Evolutionary conservation across 306 rosid genomes (phyloP).

Genomic region (Medicago ruthenica): DNA sequence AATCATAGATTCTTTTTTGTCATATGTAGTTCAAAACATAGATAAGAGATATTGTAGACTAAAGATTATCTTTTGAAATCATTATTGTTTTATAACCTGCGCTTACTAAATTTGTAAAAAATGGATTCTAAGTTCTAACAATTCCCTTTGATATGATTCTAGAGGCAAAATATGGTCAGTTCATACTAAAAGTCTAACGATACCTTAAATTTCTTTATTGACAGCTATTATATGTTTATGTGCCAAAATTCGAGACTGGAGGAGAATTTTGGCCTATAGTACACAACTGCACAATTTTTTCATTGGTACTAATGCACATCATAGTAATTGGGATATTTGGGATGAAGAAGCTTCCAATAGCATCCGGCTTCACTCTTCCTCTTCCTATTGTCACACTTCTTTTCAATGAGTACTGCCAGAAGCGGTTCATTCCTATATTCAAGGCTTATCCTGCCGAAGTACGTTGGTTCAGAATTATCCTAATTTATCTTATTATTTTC

Average conservation of each 20-base stretch:
- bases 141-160: too few relatives aligned
- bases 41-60: too few relatives aligned
- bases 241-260: slow-evolving; percentile 64
- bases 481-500: too few relatives aligned
- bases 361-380: slow-evolving; percentile 62
- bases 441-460: slow-evolving; percentile 69
- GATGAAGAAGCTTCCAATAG: slow-evolving; percentile 69
- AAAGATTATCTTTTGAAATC: too few relatives aligned
- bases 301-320: slow-evolving; percentile 79
- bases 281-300: slow-evolving; percentile 69
- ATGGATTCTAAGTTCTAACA: too few relatives aligned
- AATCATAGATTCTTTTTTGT: too few relatives aligned
- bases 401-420: slow-evolving; percentile 73
- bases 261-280: slow-evolving; percentile 83
- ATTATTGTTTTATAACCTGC: too few relatives aligned
- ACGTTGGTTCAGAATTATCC: slow-evolving; percentile 33
- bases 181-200: slow-evolving; percentile 21
- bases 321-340: slow-evolving; percentile 86
- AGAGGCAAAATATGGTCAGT: neutral
- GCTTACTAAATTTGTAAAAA: too few relatives aligned
- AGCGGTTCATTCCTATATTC: slow-evolving; percentile 77
- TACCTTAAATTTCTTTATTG: slow-evolving; percentile 26
- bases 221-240: slow-evolving; percentile 80
- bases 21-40: too few relatives aligned
- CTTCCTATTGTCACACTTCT: slow-evolving; percentile 85